Evolutionary conservation across 371 early-diverging fungal species (phyloP).

Genomic region (Funneliformis caledonium): DNA sequence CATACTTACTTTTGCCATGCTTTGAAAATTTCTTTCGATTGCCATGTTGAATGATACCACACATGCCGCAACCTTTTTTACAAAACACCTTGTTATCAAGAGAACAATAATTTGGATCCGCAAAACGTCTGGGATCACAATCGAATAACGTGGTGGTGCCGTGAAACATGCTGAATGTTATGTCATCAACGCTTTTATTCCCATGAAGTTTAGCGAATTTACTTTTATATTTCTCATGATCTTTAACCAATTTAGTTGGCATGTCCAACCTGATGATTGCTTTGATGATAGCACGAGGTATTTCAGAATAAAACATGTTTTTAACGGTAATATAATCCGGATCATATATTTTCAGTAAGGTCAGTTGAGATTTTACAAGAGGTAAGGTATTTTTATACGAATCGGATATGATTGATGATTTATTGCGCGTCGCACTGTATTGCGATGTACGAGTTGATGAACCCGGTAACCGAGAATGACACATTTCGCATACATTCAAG

Average conservation of each 20-base stretch:
- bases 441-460: not conserved
- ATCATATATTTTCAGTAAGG: not conserved
- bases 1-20: conserved; percentile 18
- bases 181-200: not conserved
- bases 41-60: conserved; percentile 6
- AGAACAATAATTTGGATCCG: not conserved
- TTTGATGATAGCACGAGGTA: conserved; percentile 1
- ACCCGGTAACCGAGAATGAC: not conserved
- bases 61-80: conserved; percentile 27
- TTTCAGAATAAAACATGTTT: conserved; percentile 19
- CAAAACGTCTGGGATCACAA: conserved; percentile 17
- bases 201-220: not conserved
- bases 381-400: not conserved
- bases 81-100: not conserved
- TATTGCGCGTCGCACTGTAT: not conserved
- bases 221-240: conserved; percentile 14
- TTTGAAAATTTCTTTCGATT: conserved; percentile 18
- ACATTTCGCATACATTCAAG: not conserved
- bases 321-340: conserved; percentile 1
- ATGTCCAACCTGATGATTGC: conserved; percentile 13
- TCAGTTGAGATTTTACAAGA: not conserved
- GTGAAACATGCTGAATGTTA: conserved; percentile 1
- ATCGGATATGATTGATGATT: not conserved
- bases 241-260: conserved; percentile 14
- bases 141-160: not conserved